Percentiles rank a stretch among this genome's conserved stretches.
Evolutionary conservation across 2,329 filamentous ascomycete genomes (phyloP).

Genomic region (Meredithiella fracta): DNA sequence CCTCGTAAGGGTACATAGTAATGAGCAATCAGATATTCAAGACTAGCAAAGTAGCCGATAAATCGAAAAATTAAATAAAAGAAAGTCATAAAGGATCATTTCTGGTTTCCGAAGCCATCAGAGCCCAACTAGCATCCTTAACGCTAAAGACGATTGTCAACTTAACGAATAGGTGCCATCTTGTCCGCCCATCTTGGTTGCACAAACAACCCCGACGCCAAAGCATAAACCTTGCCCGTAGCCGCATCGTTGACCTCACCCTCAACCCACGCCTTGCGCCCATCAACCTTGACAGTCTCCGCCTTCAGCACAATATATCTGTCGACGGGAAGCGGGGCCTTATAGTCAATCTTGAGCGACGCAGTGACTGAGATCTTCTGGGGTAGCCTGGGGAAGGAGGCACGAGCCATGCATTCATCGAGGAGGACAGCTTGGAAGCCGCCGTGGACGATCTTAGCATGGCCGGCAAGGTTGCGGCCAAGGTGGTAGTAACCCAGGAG

Average conservation of each 20-base stretch:
- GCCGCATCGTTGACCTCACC: slow-evolving; percentile 26
- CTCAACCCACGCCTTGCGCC: slow-evolving; percentile 86
- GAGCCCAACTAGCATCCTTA: neutral
- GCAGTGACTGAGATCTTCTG: slow-evolving; percentile 78
- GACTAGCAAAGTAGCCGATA: slow-evolving; percentile 1
- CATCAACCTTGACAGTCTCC: slow-evolving; percentile 70
- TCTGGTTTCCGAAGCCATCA: neutral
- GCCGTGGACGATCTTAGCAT: slow-evolving; percentile 81
- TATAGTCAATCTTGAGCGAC: slow-evolving; percentile 68
- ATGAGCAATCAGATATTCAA: neutral
- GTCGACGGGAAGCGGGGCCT: slow-evolving; percentile 58
- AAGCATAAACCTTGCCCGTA: slow-evolving; percentile 12
- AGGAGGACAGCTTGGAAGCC: slow-evolving; percentile 82
- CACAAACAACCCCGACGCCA: slow-evolving; percentile 10
- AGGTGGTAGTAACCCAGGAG: slow-evolving; percentile 23
- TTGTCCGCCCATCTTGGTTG: slow-evolving; percentile 14
- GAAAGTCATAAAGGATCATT: slow-evolving; percentile 2
- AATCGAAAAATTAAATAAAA: neutral
- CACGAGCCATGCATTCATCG: slow-evolving; percentile 76
- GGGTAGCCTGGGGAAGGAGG: slow-evolving; percentile 75
- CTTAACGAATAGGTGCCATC: slow-evolving; percentile 13
- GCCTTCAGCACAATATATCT: slow-evolving; percentile 64
- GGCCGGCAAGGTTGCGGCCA: slow-evolving; percentile 67
- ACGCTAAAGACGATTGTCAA: neutral
- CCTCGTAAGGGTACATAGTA: neutral